Evolutionary conservation across 768 basidiomycete species (phyloP).

Genomic region (Mycena capillaripes): DNA sequence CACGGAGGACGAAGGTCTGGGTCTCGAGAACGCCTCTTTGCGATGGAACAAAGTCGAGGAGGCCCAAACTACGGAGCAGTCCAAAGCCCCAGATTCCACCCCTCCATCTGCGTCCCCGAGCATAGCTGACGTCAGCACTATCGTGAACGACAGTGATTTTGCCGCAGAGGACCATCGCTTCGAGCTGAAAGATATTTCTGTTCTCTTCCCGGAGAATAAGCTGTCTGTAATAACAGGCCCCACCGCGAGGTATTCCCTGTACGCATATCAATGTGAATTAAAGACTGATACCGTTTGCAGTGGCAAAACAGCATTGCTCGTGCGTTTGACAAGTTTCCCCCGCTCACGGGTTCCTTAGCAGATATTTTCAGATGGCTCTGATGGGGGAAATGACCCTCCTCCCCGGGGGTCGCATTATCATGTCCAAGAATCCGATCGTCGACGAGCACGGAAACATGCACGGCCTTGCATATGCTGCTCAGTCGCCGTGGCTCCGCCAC

Average conservation of each 20-base stretch:
- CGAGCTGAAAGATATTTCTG: conserved; percentile 74
- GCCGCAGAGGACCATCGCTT: conserved; percentile 62
- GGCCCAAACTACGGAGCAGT: too few species aligned
- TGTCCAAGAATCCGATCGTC: conserved; percentile 75
- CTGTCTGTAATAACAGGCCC: conserved; percentile 84
- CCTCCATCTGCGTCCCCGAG: conserved; percentile 3
- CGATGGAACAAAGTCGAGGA: conserved; percentile 69
- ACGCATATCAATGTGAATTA: not conserved
- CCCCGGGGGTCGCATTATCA: conserved; percentile 65
- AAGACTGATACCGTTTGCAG: conserved; percentile 42
- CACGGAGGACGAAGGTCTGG: conserved; percentile 60
- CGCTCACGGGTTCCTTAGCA: not conserved
- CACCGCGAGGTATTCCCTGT: conserved; percentile 61
- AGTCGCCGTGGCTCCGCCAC: conserved; percentile 79
- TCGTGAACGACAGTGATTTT: conserved; percentile 29
- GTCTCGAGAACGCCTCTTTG: conserved; percentile 70
- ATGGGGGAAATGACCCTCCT: conserved; percentile 79
- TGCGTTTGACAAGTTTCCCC: conserved; percentile 48
- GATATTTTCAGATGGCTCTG: conserved; percentile 67
- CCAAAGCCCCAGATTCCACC: not conserved
- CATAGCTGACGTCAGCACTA: conserved; percentile 14
- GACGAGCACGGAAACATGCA: conserved; percentile 75
- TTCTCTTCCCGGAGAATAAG: conserved; percentile 80
- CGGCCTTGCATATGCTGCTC: conserved; percentile 80
- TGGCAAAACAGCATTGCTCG: conserved; percentile 86